Percentiles rank a stretch among this genome's conserved stretches.
Evolutionary conservation across 805 yeast species (phyloP).

Genomic region (Lipomyces chichibuensis): DNA sequence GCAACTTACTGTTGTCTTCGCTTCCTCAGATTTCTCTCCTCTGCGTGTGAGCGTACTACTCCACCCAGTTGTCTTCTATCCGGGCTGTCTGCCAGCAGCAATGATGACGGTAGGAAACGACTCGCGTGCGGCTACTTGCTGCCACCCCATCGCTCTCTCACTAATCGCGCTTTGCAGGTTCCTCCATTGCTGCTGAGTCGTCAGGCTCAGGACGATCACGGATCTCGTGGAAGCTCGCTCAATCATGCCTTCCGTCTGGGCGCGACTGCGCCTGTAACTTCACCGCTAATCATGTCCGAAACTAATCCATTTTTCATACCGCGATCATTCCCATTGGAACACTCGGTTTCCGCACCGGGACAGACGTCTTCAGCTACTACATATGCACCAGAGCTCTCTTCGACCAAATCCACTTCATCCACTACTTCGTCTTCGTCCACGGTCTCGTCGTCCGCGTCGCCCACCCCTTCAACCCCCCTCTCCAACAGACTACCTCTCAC

Average conservation of each 20-base stretch:
- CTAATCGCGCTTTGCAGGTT: background rate
- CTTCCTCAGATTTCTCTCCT: background rate
- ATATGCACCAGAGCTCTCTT: background rate
- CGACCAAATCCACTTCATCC: conserved; percentile 9
- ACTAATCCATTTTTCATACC: background rate
- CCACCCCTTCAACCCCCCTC: conserved; percentile 17
- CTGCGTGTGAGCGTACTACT: background rate
- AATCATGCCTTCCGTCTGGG: background rate
- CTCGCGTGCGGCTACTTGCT: background rate
- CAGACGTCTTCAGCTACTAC: conserved; percentile 1
- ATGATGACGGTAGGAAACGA: background rate
- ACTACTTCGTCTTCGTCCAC: conserved; percentile 15
- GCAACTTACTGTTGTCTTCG: background rate
- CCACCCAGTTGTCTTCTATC: background rate
- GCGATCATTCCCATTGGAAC: conserved; percentile 20
- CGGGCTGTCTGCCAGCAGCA: background rate
- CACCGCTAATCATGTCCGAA: conserved; percentile 2
- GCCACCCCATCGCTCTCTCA: background rate
- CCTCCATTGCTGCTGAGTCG: conserved; percentile 9
- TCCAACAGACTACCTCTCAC: conserved; percentile 36
- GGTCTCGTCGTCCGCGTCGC: conserved; percentile 7
- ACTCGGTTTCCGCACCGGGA: conserved; percentile 12
- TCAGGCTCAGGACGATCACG: background rate
- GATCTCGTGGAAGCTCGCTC: conserved; percentile 3
- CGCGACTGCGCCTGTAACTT: background rate